Evolutionary conservation across 2,329 filamentous ascomycete genomes (phyloP).

Genomic region (Cercospora sp.): DNA sequence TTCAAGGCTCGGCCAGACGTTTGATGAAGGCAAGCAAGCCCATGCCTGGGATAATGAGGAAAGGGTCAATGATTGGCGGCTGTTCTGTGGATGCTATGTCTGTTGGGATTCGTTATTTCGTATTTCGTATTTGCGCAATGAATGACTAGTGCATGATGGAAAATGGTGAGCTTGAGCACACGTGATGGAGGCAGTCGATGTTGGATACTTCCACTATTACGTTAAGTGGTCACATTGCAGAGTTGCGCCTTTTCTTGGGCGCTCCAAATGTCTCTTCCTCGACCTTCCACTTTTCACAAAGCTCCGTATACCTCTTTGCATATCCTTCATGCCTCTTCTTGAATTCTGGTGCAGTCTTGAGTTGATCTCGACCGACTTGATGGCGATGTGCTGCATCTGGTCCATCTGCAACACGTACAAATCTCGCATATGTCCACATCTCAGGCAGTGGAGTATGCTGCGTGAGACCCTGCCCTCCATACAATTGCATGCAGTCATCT

Average conservation of each 20-base stretch:
- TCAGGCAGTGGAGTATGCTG: constrained; percentile 89
- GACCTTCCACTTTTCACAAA: constrained; percentile 58
- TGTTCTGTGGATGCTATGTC: neutral
- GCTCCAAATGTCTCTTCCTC: constrained; percentile 61
- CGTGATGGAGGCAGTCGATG: too few species aligned
- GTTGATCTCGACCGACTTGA: constrained; percentile 78
- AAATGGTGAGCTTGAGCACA: neutral
- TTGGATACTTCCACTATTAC: neutral
- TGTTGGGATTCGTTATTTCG: neutral
- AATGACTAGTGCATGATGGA: neutral
- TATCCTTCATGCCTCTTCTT: constrained; percentile 61
- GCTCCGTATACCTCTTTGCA: constrained; percentile 51
- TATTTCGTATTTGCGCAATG: neutral
- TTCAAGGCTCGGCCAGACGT: neutral
- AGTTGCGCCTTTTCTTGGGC: constrained; percentile 31
- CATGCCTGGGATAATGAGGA: neutral
- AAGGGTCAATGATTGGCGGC: neutral
- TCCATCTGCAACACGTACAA: constrained; percentile 60
- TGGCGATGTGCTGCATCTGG: constrained; percentile 91
- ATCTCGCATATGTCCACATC: constrained; percentile 38
- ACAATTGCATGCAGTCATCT: constrained; percentile 88
- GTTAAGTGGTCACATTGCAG: neutral
- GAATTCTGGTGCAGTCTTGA: constrained; percentile 60
- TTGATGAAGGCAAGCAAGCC: neutral
- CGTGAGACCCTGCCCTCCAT: constrained; percentile 82